A percentile compares a stretch with the other conserved stretches of the same genome.
Evolutionary conservation across 192 early-diverging fungal genomes (phyloP).

Genomic region (Haplosporangium gracile): DNA sequence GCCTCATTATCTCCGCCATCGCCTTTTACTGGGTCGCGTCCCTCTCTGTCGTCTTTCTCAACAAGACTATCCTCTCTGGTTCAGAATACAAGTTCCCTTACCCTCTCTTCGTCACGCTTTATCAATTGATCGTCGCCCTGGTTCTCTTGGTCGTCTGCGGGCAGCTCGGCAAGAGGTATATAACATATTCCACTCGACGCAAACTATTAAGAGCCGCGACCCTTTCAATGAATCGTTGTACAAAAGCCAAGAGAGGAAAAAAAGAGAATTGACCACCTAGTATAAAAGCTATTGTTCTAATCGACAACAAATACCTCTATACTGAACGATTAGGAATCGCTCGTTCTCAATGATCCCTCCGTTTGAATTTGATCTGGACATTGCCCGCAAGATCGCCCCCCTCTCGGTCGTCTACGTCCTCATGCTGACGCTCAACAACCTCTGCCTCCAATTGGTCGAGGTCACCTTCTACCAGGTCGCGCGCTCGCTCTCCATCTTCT

Average conservation of each 20-base stretch:
- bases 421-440: conserved; percentile 76
- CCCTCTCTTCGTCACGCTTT: conserved; percentile 78
- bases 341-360: conserved; percentile 72
- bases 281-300: neutral
- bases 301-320: neutral
- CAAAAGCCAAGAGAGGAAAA: neutral
- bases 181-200: neutral
- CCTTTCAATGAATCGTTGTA: neutral
- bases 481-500: conserved; percentile 74
- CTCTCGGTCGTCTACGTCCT: conserved; percentile 75
- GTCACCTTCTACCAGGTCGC: conserved; percentile 81
- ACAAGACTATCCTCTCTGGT: conserved; percentile 73
- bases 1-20: conserved; percentile 64
- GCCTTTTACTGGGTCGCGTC: conserved; percentile 74
- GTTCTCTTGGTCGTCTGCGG: conserved; percentile 67
- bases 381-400: conserved; percentile 67
- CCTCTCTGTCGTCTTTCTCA: conserved; percentile 74
- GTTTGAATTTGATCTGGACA: conserved; percentile 67
- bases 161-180: conserved; percentile 66
- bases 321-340: conserved; percentile 44
- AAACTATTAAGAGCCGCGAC: too few species aligned
- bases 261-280: neutral
- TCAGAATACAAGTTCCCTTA: conserved; percentile 75
- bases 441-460: conserved; percentile 75
- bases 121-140: conserved; percentile 71